Base-by-base conservation (phyloP, 257 asterid species). In the Nicotiana paniculata region DNA sequence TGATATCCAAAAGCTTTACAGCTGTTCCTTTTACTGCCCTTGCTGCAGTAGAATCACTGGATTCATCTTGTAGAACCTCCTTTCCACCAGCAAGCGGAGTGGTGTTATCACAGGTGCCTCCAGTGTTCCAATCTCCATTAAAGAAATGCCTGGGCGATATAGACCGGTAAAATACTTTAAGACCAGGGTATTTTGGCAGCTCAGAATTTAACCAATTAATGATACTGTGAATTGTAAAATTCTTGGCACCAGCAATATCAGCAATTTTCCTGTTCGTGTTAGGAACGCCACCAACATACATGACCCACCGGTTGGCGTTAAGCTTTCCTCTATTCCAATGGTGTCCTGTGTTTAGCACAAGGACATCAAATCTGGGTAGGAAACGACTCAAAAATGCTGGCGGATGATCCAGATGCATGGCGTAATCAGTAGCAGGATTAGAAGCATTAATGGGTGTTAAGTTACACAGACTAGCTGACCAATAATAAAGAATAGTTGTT, bases 371-470 rank as follows among this genome's bases (percentile, higher is more conserved):
- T 81, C 84, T 90, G 83, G 89, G 92, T 57, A 95, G 82, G 82
- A 67, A 95, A 39, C 81, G 93, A 79, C 85, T 85, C 79, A 95
- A 63, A 86, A 95, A 95, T 43, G 92, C 86, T 4, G 97, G 99
- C 75, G 98, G 97, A 1, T 92, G 96, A 83, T 95, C 98, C 54
- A 95, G 92, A 89, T 95, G 99, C 99, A 95, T 95, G 87, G 99
- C 98, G 16, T 87, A 17, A 43, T 90, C 84, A 18, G 93, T 90
- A 72, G 11, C 53, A 1, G 90, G 93, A 80, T 84, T 81, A 54
- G 94, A 80, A 0, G 39, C 35, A 67, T 90, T 57, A 43, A 93
- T 86, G 68, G 97, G 98, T 91, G 92, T 89, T 80, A 95, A 85
- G 84, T 89, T 97, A 66, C 94, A 90, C 17, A 95, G 97, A 82